Evolutionary conservation across 768 basidiomycete genomes (phyloP), one percentile per base, ranked within the genome.

Genomic region (Leccinum variicolor): DNA sequence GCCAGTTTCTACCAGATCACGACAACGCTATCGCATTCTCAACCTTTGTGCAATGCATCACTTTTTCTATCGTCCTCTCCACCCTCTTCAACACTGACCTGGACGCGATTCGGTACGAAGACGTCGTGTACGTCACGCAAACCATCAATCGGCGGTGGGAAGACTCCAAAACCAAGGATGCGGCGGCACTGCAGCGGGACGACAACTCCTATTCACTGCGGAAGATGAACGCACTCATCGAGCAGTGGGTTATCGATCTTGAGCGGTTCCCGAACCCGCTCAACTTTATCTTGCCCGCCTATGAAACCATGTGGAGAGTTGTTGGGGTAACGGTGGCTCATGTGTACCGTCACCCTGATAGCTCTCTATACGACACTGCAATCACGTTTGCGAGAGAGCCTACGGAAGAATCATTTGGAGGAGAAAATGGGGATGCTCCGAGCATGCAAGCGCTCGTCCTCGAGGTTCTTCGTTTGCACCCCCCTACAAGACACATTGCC

Each of bases 301-400:
- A 79, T 69, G 86, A 87, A 59, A 85, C 84, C 0, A 71, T 85
- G 57, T 87, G 86, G 86, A 76, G 84, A 0, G 79, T 87, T 23
- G 79, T 85, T 25, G 84, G 83, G 0, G 66, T 82, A 1, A 77
- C 79, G 0, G 68, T 77, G 56, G 73, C 73, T 1, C 52, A 63
- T 17, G 41, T 59, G 50, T 64, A 73, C 55, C 64, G 71, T 23
- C 53, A 64, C 46, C 59, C 72, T 31, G 57, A 65, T 19, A 58
- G 60, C 14, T 62, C 70, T 3, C 52, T 65, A 14, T 65, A 54
- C 4, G 34, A 66, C 0, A 64, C 63, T 0, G 75, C 82, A 13
- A 41, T 60, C 2, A 34, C 23, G 10, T 70, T 69, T 23, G 66
- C 59, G 43, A 53, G 53, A 11, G 51, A 70, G 9, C 67, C 67